A percentile compares a stretch with the other conserved stretches of the same genome.
Evolutionary conservation across 2,329 filamentous ascomycete species (phyloP).

Genomic region (Colletotrichum sp.): DNA sequence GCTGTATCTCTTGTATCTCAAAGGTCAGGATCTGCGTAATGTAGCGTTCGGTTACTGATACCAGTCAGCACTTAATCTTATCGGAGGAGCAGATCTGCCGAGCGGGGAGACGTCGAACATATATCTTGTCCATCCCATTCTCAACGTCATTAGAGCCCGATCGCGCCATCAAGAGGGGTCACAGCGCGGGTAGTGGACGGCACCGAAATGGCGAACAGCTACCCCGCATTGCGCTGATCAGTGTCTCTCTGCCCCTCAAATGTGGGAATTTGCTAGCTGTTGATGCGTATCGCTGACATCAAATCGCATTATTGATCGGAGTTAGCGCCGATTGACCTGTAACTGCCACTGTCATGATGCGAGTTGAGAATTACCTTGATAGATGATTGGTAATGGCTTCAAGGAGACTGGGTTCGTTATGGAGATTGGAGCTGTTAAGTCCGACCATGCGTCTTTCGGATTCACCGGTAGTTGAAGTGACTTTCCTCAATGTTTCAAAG

Average conservation of each 20-base stretch:
- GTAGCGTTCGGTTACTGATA: not conserved
- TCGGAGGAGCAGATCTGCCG: too few relatives aligned
- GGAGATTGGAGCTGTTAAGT: not conserved
- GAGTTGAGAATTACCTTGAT: not conserved
- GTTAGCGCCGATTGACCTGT: not conserved
- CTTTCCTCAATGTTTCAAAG: not conserved
- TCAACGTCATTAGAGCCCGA: conserved; percentile 7
- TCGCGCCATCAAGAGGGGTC: conserved; percentile 10
- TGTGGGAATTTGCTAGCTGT: not conserved
- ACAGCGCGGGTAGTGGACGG: not conserved
- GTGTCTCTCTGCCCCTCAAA: not conserved
- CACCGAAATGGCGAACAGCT: not conserved
- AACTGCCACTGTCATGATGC: not conserved
- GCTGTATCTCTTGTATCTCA: not conserved
- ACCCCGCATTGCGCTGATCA: conserved; percentile 10
- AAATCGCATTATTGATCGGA: not conserved
- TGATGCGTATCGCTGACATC: not conserved
- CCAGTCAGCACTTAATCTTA: not conserved
- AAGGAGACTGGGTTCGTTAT: not conserved
- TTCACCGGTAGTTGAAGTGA: not conserved
- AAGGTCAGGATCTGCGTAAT: not conserved
- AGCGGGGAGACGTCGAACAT: not conserved
- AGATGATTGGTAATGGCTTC: not conserved
- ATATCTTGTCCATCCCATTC: not conserved
- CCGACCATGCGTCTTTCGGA: not conserved